Base-by-base conservation (phyloP, 1,139 yeast genomes). In the Blastobotrys persicus region DNA sequence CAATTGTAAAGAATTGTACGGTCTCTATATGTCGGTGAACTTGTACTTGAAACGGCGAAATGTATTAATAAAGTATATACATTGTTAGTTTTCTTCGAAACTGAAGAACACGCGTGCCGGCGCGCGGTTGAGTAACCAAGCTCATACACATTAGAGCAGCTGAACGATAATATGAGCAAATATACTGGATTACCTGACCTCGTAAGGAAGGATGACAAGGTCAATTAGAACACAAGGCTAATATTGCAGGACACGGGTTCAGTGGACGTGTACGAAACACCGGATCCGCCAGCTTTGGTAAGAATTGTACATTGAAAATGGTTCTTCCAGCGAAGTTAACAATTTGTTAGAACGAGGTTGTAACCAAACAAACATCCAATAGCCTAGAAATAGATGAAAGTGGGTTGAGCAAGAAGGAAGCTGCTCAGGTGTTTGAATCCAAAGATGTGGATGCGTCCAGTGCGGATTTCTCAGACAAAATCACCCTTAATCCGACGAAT, bases 121-220 rank as follows among this genome's bases (percentile, higher is more conserved):
- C 35, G 35, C 35, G 35, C 13, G 12, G 6, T 32, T 13, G 35
- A 32, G 35, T 32, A n/a, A n/a, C n/a, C n/a, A n/a, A n/a, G n/a
- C n/a, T n/a, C n/a, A n/a, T n/a, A n/a, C n/a, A n/a, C n/a, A n/a
- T n/a, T n/a, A n/a, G 6, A 6, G 35, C 35, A 39, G 42, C 23
- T 19, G 32, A 6, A 39, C 9, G 41, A 40, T 17, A 16, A 9
- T 17, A 49, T 46, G 48, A 46, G 52, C 16, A 56, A 56, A 37
- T 57, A 57, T 47, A 23, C 54, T 14, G 52, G 50, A 12, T 39
- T 57, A 37, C 61, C 61, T 14, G 60, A 57, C 45, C 50, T 55
- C 42, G 60, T 53, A 47, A 16, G 56, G 35, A 3, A 7, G 34
- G n/a, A 12, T 6, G n/a, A 12, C 6, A 11, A 12, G 14, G 6